Evolutionary conservation across 169 alveolate species (phyloP).

Genomic region (Cryptosporidium sp.): DNA sequence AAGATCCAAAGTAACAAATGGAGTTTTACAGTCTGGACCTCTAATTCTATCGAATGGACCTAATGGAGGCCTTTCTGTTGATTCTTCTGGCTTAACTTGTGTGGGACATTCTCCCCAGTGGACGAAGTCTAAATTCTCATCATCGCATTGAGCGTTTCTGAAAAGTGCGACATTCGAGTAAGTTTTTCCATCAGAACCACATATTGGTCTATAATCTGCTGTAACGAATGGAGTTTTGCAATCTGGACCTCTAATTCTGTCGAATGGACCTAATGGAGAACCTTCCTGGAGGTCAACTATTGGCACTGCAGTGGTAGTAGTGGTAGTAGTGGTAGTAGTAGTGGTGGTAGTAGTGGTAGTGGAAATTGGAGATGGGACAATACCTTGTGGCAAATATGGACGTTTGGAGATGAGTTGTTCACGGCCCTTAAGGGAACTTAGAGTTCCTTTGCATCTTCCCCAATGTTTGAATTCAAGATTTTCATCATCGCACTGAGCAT

Average conservation of each 20-base stretch:
- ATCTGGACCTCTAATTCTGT: constrained; percentile 17
- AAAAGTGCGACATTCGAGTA: constrained; percentile 8
- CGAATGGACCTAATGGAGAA: constrained; percentile 2
- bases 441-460: constrained; percentile 41
- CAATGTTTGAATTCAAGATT: constrained; percentile 2
- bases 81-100: not conserved
- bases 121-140: constrained; percentile 3
- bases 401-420: not conserved
- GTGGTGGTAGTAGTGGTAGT: constrained; percentile 17
- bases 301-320: not conserved
- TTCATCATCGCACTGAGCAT: constrained; percentile 71
- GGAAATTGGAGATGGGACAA: not conserved
- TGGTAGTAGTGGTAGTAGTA: constrained; percentile 37
- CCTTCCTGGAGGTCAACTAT: not conserved
- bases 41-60: constrained; percentile 61
- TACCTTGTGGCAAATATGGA: constrained; percentile 6
- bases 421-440: not conserved
- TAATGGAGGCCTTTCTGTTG: constrained; percentile 26
- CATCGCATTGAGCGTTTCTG: constrained; percentile 62
- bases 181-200: constrained; percentile 63
- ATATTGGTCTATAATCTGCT: not conserved
- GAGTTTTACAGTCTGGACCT: constrained; percentile 41
- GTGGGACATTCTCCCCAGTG: constrained; percentile 65
- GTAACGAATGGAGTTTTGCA: constrained; percentile 23
- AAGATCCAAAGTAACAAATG: constrained; percentile 5